A percentile compares a stretch with the other conserved stretches of the same genome.
These are phyloP conservation scores for Oryza officinalis DNA, from an alignment of 176 grass and related monocot genomes.

Conservation along the genomic window DNA sequence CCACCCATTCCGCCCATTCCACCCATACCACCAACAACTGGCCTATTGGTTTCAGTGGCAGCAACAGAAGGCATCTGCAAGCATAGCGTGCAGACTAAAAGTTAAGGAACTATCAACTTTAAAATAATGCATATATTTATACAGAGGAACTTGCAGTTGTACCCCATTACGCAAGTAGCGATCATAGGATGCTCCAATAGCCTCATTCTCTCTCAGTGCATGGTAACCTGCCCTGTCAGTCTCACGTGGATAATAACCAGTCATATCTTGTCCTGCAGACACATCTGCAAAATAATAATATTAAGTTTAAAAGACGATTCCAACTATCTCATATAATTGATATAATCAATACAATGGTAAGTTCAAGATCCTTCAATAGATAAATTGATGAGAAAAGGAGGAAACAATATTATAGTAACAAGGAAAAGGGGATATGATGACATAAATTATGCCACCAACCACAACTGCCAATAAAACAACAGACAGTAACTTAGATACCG, in stretches of 20 bases:
- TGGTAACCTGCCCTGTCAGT: conserved; percentile 66
- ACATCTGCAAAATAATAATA: conserved; percentile 47
- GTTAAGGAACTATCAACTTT: background rate
- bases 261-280: conserved; percentile 69
- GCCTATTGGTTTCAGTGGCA: conserved; percentile 58
- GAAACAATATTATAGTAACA: background rate
- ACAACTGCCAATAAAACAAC: background rate
- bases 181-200: conserved; percentile 94
- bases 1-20: conserved; percentile 60
- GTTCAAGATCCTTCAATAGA: background rate
- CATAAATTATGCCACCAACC: background rate
- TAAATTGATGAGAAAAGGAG: background rate
- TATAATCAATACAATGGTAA: background rate
- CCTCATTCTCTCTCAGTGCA: conserved; percentile 83
- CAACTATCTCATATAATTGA: background rate
- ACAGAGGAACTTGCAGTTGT: conserved; percentile 6
- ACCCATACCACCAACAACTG: conserved; percentile 66
- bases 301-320: background rate
- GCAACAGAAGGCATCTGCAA: conserved; percentile 62
- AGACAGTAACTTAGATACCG: background rate
- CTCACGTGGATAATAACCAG: conserved; percentile 84
- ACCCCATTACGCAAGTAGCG: conserved; percentile 98
- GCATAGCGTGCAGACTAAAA: background rate
- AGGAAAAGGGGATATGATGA: background rate
- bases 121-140: background rate